These are phyloP conservation scores for Atractiella rhizophila DNA, from an alignment of 768 basidiomycete species.

Conservation along the genomic window DNA sequence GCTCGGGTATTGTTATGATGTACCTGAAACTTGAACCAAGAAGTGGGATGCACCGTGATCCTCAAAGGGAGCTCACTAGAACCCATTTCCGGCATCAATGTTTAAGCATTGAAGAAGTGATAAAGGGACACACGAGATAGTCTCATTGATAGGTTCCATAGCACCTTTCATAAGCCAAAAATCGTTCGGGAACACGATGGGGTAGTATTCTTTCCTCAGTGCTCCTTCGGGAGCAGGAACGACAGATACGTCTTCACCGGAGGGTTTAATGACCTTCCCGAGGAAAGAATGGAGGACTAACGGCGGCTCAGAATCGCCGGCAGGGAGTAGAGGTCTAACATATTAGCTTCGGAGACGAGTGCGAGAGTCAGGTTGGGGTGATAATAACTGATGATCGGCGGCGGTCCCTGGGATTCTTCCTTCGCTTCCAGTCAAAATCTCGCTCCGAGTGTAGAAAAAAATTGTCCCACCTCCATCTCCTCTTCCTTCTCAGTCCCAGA, in stretches of 20 bases:
- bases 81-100: background rate
- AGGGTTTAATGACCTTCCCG: slow-evolving; percentile 25
- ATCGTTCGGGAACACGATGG: slow-evolving; percentile 75
- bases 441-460: too few species aligned
- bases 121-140: slow-evolving; percentile 28
- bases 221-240: background rate
- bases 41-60: slow-evolving; percentile 61
- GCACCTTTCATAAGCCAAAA: slow-evolving; percentile 55
- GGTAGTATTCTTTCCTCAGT: slow-evolving; percentile 34
- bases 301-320: slow-evolving; percentile 23
- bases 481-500: slow-evolving; percentile 21
- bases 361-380: slow-evolving; percentile 73
- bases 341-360: slow-evolving; percentile 43
- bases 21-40: slow-evolving; percentile 35
- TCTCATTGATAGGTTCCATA: slow-evolving; percentile 59
- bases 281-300: background rate
- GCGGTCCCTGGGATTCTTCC: slow-evolving; percentile 17
- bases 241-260: slow-evolving; percentile 34
- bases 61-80: slow-evolving; percentile 39
- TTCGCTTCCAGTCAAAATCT: slow-evolving; percentile 14
- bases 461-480: slow-evolving; percentile 20
- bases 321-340: slow-evolving; percentile 32
- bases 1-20: too few species aligned
- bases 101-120: background rate
- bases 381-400: slow-evolving; percentile 30